Evolutionary conservation across 345 rosid genomes (phyloP).

Genomic region (Gynandropsis gynandra): DNA sequence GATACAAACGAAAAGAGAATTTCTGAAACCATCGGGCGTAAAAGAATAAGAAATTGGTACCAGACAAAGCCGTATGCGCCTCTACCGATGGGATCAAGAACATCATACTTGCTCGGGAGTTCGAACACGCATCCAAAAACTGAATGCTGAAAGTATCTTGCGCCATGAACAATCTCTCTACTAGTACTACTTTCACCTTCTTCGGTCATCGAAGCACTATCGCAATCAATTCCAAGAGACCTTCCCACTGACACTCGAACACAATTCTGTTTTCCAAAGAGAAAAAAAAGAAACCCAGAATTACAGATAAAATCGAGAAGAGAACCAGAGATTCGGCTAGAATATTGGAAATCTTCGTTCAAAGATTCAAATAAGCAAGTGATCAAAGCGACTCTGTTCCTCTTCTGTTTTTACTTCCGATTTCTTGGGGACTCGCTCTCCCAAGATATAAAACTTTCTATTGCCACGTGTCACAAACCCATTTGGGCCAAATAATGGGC

Average conservation of each 20-base stretch:
- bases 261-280: too few species aligned
- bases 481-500: too few species aligned
- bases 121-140: slow-evolving; percentile 48
- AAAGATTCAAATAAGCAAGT: too few species aligned
- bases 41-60: slow-evolving; percentile 16
- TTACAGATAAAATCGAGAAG: neutral
- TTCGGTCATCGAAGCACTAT: too few species aligned
- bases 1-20: neutral
- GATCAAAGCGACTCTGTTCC: too few species aligned
- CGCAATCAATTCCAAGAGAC: too few species aligned
- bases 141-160: slow-evolving; percentile 41
- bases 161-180: slow-evolving; percentile 35
- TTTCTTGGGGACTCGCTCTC: too few species aligned
- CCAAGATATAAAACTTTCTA: too few species aligned
- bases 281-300: neutral
- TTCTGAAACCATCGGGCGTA: neutral
- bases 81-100: slow-evolving; percentile 52
- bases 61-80: slow-evolving; percentile 61
- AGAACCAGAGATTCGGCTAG: neutral
- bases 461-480: too few species aligned
- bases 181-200: slow-evolving; percentile 13
- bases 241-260: neutral
- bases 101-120: slow-evolving; percentile 45
- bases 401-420: too few species aligned
- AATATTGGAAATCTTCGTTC: too few species aligned